Percentiles rank a stretch among this genome's conserved stretches.
Evolutionary conservation across 2,329 filamentous ascomycete species (phyloP).

Genomic region (Corinectria fuckeliana): DNA sequence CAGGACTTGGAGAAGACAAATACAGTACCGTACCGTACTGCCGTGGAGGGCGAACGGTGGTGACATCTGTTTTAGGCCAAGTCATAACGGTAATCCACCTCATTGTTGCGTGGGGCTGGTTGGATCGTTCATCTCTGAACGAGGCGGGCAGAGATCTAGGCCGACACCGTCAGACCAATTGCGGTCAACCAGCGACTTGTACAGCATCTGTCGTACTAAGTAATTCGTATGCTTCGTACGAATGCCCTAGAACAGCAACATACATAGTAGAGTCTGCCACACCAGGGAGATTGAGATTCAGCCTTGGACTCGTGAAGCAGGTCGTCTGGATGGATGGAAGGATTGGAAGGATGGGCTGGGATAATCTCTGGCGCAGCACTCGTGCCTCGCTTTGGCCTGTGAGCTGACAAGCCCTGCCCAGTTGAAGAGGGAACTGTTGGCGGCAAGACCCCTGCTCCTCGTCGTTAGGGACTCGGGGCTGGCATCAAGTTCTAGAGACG

Average conservation of each 20-base stretch:
- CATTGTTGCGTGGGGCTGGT: conserved; percentile 10
- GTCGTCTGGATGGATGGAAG: not conserved
- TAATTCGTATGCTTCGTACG: not conserved
- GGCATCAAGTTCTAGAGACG: conserved; percentile 5
- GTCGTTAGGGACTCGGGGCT: conserved; percentile 24
- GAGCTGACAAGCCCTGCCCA: conserved; percentile 7
- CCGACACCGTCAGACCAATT: not conserved
- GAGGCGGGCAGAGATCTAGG: conserved; percentile 17
- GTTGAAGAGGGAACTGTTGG: conserved; percentile 10
- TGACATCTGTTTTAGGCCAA: not conserved
- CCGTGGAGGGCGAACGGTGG: not conserved
- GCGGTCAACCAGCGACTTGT: not conserved
- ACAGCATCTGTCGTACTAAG: not conserved
- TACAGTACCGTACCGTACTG: too few relatives aligned
- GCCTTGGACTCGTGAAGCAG: not conserved
- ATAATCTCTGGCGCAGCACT: conserved; percentile 13
- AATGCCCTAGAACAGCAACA: not conserved
- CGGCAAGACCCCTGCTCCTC: conserved; percentile 17
- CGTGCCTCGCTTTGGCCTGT: not conserved
- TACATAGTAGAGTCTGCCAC: too few relatives aligned
- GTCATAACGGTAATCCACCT: not conserved
- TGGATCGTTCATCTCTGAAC: not conserved
- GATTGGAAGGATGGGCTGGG: conserved; percentile 14
- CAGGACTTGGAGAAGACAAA: not conserved
- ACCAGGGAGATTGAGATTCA: not conserved